Conservation (phyloP, 495 filamentous ascomycete species). For the Lepidopterella palustris region DNA sequence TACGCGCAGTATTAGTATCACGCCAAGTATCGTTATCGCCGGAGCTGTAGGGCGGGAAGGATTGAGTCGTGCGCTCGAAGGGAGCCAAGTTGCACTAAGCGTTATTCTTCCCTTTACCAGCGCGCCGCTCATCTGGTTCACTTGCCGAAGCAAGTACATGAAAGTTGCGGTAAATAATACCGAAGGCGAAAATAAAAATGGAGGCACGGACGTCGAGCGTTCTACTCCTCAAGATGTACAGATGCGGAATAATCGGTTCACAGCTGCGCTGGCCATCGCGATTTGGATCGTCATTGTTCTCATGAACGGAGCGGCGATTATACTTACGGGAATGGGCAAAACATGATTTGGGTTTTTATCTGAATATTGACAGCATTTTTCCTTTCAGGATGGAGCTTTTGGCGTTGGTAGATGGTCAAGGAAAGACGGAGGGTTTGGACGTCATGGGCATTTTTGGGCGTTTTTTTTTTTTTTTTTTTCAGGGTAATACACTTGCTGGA, state of each 20-base stretch:
- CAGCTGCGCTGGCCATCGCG: slow-evolving; percentile 30
- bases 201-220: not conserved
- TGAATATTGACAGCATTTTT: not conserved
- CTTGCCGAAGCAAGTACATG: slow-evolving; percentile 76
- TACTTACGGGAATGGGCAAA: slow-evolving; percentile 24
- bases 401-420: too few species aligned
- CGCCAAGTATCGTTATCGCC: slow-evolving; percentile 75
- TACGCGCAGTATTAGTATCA: slow-evolving; percentile 68
- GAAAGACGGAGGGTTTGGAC: too few species aligned
- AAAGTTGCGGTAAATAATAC: slow-evolving; percentile 43
- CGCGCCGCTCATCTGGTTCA: slow-evolving; percentile 83
- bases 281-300: slow-evolving; percentile 39
- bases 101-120: slow-evolving; percentile 75
- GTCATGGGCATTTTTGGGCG: too few species aligned
- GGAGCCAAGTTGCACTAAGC: slow-evolving; percentile 71
- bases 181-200: not conserved
- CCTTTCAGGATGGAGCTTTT: not conserved
- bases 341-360: not conserved
- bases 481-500: too few species aligned
- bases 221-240: slow-evolving; percentile 13
- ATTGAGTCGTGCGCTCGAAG: slow-evolving; percentile 66
- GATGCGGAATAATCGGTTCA: slow-evolving; percentile 37
- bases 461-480: too few species aligned
- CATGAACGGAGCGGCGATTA: slow-evolving; percentile 39
- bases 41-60: slow-evolving; percentile 66